Base-by-base conservation (phyloP, 1,284 basidiomycete genomes). In the Cystobasidiaceae sp. region DNA sequence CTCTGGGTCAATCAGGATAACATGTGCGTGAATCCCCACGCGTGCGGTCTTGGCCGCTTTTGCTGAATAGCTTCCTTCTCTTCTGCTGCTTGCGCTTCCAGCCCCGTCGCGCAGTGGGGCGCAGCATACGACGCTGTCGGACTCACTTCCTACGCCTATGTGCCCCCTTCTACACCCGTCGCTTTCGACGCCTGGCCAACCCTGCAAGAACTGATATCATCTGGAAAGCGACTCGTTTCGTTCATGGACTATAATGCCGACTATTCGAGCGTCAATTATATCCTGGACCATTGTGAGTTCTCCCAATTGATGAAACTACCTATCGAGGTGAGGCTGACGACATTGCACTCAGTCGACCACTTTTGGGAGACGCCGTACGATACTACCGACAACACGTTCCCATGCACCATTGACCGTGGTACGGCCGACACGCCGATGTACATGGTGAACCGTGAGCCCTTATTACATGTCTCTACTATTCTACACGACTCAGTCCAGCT, bases 281-380 rank as follows among this genome's bases (percentile, higher is more conserved):
- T 97, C 67, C 85, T 97, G 60, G 90, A 93, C 73, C 92, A 97
- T 77, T 66, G 50, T 63, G 34, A 65, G n/a, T n/a, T 59, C 30
- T 45, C 13, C 50, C 57, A 13, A 27, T 15, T 55, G n/a, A n/a
- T n/a, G n/a, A n/a, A n/a, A n/a, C n/a, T n/a, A n/a, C n/a, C n/a
- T n/a, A n/a, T n/a, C n/a, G n/a, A n/a, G n/a, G n/a, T n/a, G n/a
- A n/a, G n/a, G n/a, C n/a, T n/a, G n/a, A n/a, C n/a, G 11, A 1
- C 51, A 11, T 17, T 17, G 13, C 11, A 11, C 45, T 17, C 32
- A 60, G 57, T 94, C 76, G 82, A 83, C 11, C 93, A 93, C 76
- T 82, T 94, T 56, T 96, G 90, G 89, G 93, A 97, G 78, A 88
- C 89, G 45, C 84, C 87, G 2, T 93, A 82, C 75, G 85, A 92